Evolutionary conservation across 176 grass and related monocot genomes (phyloP).

Genomic region (Tillandsia leiboldiana): DNA sequence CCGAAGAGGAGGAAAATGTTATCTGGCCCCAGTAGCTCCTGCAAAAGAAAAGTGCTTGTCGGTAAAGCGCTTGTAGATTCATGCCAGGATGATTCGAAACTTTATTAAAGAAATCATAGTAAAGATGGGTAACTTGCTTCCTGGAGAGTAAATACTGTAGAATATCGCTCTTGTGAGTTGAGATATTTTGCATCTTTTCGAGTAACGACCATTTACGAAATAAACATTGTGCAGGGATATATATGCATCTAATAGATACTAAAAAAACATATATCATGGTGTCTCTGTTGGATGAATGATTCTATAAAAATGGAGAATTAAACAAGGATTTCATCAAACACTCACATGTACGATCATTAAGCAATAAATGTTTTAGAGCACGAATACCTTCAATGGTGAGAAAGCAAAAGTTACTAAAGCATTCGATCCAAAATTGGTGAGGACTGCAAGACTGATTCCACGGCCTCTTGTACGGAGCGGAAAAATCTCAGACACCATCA

Average conservation of each 20-base stretch:
- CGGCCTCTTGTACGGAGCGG: constrained; percentile 89
- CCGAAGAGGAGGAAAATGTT: constrained; percentile 90
- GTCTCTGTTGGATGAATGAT: no score
- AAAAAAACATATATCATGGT: no score
- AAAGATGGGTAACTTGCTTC: neutral
- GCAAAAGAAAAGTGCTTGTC: constrained; percentile 7
- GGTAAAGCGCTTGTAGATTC: neutral
- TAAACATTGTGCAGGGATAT: no score
- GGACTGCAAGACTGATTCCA: constrained; percentile 86
- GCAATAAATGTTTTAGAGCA: neutral
- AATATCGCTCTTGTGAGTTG: neutral
- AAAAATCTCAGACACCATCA: constrained; percentile 99
- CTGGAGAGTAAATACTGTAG: neutral
- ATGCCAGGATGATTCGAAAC: neutral
- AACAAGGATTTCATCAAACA: no score
- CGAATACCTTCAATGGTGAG: constrained; percentile 61
- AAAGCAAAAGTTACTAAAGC: constrained; percentile 86
- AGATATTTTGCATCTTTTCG: no score
- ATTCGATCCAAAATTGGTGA: constrained; percentile 77
- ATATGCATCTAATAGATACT: no score
- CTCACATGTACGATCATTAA: neutral
- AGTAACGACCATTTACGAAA: no score
- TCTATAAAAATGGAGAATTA: no score
- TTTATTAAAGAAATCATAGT: neutral
- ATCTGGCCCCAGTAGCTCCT: constrained; percentile 71